Percentiles rank a stretch among this genome's conserved stretches.
These are phyloP conservation scores for Excoecaria cochinchinensis DNA, from an alignment of 345 rosid species.

Conservation along the genomic window DNA sequence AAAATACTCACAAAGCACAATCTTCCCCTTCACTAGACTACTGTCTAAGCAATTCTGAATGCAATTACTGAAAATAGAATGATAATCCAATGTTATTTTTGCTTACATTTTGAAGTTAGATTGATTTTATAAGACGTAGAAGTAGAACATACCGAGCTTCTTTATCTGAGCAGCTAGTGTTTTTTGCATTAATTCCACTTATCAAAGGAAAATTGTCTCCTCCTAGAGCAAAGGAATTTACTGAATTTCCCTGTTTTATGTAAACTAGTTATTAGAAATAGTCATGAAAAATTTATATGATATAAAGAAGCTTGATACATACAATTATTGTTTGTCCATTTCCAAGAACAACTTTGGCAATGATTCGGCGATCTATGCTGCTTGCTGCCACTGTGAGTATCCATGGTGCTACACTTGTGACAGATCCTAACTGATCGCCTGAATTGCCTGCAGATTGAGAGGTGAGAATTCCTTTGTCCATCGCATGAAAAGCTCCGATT, in stretches of 20 bases:
- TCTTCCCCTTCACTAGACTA: background rate
- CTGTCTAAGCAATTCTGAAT: background rate
- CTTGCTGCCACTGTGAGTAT: slow-evolving; percentile 32
- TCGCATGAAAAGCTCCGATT: slow-evolving; percentile 37
- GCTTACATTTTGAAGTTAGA: no score
- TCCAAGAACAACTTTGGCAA: slow-evolving; percentile 29
- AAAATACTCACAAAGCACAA: background rate
- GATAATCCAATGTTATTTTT: background rate
- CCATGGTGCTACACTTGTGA: slow-evolving; percentile 35
- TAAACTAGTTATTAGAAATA: background rate
- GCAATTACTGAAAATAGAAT: background rate
- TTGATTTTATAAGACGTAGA: no score
- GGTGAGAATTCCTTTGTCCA: slow-evolving; percentile 32
- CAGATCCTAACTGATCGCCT: background rate
- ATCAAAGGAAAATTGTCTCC: background rate
- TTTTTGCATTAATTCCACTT: background rate
- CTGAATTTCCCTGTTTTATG: slow-evolving; percentile 8
- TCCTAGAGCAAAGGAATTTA: background rate
- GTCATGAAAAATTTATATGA: no score
- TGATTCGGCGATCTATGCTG: slow-evolving; percentile 26
- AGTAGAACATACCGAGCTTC: background rate
- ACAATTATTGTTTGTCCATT: slow-evolving; percentile 21
- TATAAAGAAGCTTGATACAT: background rate
- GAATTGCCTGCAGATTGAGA: slow-evolving; percentile 29
- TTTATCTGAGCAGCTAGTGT: background rate